Base-by-base conservation (phyloP, 2,329 filamentous ascomycete species). In the Diplodia intermedia region DNA sequence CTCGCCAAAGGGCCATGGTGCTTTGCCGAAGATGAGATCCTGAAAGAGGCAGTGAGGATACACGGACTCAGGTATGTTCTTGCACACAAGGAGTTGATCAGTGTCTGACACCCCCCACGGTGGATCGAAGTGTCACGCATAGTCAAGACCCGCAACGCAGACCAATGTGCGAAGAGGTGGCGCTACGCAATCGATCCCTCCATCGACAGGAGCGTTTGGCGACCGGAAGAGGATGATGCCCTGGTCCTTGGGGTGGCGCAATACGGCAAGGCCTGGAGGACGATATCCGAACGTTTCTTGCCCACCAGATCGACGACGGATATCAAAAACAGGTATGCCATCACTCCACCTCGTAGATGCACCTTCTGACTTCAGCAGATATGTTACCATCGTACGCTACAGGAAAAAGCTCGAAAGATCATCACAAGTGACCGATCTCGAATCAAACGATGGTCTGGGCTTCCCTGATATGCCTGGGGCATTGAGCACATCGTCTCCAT, bases 1-100 rank as follows among this genome's bases (percentile, higher is more conserved):
- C 55, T 67, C 43, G 68, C 47, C 7, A 69, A 69, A 54, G 69
- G 69, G 1, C 29, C 67, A 7, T 69, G 69, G 69, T 36, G 40
- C 47, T 6, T 4, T 18, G 49, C 62, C 2, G 69, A 69, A 55
- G 60, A 69, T 54, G 40, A 62, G 2, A 14, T 40, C 1, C 20
- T 67, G n/a, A 63, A 49, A 33, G 20, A 63, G 2, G 60, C 60
- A 23, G 47, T 63, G 4, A 20, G 12, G 3, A 38, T 52, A 6
- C 60, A 63, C 12, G 60, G 60, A 5, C 33, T 52, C 31, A 63
- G 12, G 60, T 63, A 12, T 52, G 18, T 26, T 4, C 14, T n/a
- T 6, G 3, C 4, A 7, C 14, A 12, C 2, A 23, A 2, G 1
- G 2, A 12, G 2, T n/a, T 12, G 11, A 12, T 3, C 36, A 12